Base-by-base conservation (phyloP, 164 flowering plant genomes). In the Annona cherimola region DNA sequence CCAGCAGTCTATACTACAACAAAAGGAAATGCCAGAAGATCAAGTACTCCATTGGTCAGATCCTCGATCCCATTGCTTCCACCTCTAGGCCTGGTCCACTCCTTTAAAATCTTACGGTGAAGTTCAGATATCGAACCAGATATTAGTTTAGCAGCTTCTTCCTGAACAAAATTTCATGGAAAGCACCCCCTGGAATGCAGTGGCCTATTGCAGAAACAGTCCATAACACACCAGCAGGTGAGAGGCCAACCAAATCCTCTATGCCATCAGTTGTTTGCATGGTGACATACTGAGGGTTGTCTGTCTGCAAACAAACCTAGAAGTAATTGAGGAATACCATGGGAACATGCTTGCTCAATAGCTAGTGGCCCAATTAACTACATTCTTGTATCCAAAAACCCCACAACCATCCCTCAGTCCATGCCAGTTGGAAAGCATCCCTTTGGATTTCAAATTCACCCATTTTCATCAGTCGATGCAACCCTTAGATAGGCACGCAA, bases 61-160 rank as follows among this genome's bases (percentile, higher is more conserved):
- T 90, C 96, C 68, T 83, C 84, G 62, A 90, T 83, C 40, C 98
- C 98, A 74, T 79, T 81, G 78, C 82, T 87, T 45, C 98, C 99
- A 77, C 98, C 99, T 75, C 98, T 96, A 69, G 94, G 96, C 61
- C 97, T 98, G 72, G 61, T 79, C 99, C 99, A 95, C 79, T 76
- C 70, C 68, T 79, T 87, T 45, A 93, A 83, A 74, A 87, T 85
- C 81, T 84, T 88, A 62, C 93, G 89, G 81, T 95, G 96, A 7
- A 75, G 75, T 73, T 88, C 94, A 76, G 87, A 85, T 69, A 91
- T 77, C 81, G 91, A 77, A 67, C 81, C 81, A 71, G 79, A 71
- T 14, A 95, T 78, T 68, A 83, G 79, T 78, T 86, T 91, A 69
- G 91, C 73, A 64, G 82, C 72, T 90, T 97, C 74, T 70, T 84